Evolutionary conservation across 345 rosid species (phyloP).

Genomic region (Adansonia digitata): DNA sequence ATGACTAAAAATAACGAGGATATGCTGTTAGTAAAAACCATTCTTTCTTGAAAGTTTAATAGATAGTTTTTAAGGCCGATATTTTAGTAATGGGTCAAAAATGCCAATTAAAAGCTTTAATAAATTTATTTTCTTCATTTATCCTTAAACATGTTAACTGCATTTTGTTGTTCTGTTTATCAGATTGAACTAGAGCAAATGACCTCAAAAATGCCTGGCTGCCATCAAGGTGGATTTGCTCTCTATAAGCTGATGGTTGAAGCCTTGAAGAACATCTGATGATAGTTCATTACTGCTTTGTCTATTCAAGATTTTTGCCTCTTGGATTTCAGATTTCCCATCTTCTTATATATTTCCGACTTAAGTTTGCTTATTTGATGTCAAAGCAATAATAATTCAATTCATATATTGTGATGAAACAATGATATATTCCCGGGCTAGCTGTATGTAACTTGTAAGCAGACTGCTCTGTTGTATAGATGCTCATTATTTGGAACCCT

Average conservation of each 20-base stretch:
- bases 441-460: no score
- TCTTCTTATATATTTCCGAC: not conserved
- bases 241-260: slow-evolving; percentile 69
- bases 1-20: no score
- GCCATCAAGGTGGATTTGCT: slow-evolving; percentile 89
- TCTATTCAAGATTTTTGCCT: not conserved
- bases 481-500: not conserved
- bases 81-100: not conserved
- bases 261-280: slow-evolving; percentile 27
- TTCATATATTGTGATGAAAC: not conserved
- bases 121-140: not conserved
- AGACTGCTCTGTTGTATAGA: not conserved
- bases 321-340: not conserved
- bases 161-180: slow-evolving; percentile 14
- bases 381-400: not conserved
- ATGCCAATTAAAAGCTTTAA: not conserved
- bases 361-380: not conserved
- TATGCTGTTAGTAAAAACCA: not conserved
- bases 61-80: not conserved
- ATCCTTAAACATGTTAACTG: not conserved
- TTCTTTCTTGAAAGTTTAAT: not conserved
- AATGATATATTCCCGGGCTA: not conserved
- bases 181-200: slow-evolving; percentile 65
- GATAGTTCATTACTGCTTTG: slow-evolving; percentile 7
- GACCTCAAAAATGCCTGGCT: slow-evolving; percentile 82